phyloP scores from a whole-genome alignment of 257 asterid species.

The Linderniella brevidens region DNA sequence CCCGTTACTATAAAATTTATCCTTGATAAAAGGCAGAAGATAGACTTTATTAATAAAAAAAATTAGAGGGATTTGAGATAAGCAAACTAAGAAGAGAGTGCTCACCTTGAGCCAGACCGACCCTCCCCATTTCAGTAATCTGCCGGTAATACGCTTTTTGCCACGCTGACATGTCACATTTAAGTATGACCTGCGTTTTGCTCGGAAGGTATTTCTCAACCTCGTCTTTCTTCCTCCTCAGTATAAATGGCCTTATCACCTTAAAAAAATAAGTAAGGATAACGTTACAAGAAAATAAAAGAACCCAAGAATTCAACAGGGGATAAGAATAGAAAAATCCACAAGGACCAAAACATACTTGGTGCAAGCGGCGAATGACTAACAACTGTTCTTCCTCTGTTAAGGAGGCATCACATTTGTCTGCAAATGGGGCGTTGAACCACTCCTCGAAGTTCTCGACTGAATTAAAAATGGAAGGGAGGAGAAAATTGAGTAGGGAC shows the following conservation, averaged over 20 bases:
- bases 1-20: too few relatives aligned
- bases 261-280: slow-evolving; percentile 15
- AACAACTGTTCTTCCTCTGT: background rate
- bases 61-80: too few relatives aligned
- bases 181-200: slow-evolving; percentile 83
- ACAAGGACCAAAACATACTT: slow-evolving; percentile 24
- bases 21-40: too few relatives aligned
- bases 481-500: background rate
- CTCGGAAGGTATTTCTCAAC: slow-evolving; percentile 92
- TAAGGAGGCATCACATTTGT: slow-evolving; percentile 18
- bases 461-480: background rate
- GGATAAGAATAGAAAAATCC: background rate
- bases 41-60: slow-evolving; percentile 8
- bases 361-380: slow-evolving; percentile 12
- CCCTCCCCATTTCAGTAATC: slow-evolving; percentile 88
- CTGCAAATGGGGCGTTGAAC: slow-evolving; percentile 1
- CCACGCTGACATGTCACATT: slow-evolving; percentile 98
- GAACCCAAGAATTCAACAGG: too few relatives aligned
- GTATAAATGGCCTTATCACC: slow-evolving; percentile 95
- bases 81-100: too few relatives aligned
- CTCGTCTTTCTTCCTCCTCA: slow-evolving; percentile 96
- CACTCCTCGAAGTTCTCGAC: background rate
- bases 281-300: background rate
- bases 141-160: slow-evolving; percentile 84
- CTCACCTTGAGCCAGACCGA: slow-evolving; percentile 64